A percentile compares a stretch with the other conserved stretches of the same genome.
Conservation (phyloP, 2,329 filamentous ascomycete species). For the Xylaria sp. region DNA sequence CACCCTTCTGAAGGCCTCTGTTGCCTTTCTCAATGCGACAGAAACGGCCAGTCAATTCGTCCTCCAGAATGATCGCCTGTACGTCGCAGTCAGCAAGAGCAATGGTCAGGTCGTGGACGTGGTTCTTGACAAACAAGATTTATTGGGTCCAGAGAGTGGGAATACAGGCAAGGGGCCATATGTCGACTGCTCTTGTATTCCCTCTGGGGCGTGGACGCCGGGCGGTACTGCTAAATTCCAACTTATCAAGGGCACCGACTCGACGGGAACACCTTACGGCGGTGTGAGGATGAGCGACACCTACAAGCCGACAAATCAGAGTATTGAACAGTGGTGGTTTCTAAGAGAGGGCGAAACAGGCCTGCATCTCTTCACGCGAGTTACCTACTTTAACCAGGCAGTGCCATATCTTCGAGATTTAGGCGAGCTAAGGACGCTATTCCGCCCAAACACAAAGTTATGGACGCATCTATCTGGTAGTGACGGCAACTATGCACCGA, state of each 20-base stretch:
- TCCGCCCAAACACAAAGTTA: constrained; percentile 66
- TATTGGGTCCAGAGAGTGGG: constrained; percentile 59
- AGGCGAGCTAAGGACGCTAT: constrained; percentile 69
- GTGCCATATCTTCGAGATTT: constrained; percentile 65
- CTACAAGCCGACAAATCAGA: constrained; percentile 66
- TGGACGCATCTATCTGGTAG: constrained; percentile 71
- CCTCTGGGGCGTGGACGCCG: constrained; percentile 68
- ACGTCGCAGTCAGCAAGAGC: constrained; percentile 51
- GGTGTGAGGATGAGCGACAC: constrained; percentile 69
- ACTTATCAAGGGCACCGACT: constrained; percentile 57
- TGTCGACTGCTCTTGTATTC: constrained; percentile 70
- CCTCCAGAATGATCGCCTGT: constrained; percentile 34
- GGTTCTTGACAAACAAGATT: constrained; percentile 55
- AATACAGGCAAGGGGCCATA: constrained; percentile 63
- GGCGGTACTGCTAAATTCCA: constrained; percentile 61
- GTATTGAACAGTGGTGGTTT: constrained; percentile 73
- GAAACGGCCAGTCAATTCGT: constrained; percentile 30
- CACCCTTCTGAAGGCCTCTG: constrained; percentile 20
- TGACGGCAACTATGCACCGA: constrained; percentile 63
- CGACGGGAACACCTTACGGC: constrained; percentile 60
- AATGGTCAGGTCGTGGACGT: constrained; percentile 51
- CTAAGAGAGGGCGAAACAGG: constrained; percentile 70
- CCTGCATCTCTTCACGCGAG: constrained; percentile 67
- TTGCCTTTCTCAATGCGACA: constrained; percentile 31
- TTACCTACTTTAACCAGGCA: constrained; percentile 66